Evolutionary conservation across 1,139 yeast species (phyloP), one percentile per base, ranked within the genome.

Genomic region (Lodderomyces elongisporus): DNA sequence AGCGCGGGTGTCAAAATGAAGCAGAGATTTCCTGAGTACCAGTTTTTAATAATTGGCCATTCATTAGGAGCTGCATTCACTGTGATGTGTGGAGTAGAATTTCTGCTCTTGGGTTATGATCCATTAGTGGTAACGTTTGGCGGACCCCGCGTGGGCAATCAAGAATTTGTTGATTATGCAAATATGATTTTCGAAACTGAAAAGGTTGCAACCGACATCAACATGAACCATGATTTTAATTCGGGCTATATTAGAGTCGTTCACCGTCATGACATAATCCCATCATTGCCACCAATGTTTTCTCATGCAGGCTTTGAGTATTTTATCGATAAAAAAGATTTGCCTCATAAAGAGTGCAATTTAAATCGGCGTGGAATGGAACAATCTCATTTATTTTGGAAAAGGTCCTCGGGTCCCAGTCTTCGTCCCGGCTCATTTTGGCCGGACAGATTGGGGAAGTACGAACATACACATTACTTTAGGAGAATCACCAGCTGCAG

Each of bases 41-140:
- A 62, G 27, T 42, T 80, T 12, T 64, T 72, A 3, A 63, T 80
- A 2, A 58, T 75, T 2, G 91, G 91, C 0, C 91, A 82, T 55
- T 82, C 91, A 0, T 52, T 82, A 18, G 93, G 91, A 1, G 91
- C 80, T 3, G 85, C 87, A 0, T 55, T 80, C 36, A 80, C 87
- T 0, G 54, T 66, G 10, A 54, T 83, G 25, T 66, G 76, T 8
- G 88, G 82, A 0, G 62, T 77, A 17, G 88, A 81, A 46, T 62
- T 76, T 36, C 62, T 63, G 39, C 43, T 71, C 5, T 46, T 71
- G 48, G 84, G 83, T 0, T 60, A 58, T 34, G 53, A 65, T 5
- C 79, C 82, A 0, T 52, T 70, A 27, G 74, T 79, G 1, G 54
- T 79, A 7, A 67, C 80, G 0, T 76, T 61, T 54, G 89, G 81